Evolutionary conservation across 192 early-diverging fungal genomes (phyloP).

Genomic region (Haplosporangium gracile): DNA sequence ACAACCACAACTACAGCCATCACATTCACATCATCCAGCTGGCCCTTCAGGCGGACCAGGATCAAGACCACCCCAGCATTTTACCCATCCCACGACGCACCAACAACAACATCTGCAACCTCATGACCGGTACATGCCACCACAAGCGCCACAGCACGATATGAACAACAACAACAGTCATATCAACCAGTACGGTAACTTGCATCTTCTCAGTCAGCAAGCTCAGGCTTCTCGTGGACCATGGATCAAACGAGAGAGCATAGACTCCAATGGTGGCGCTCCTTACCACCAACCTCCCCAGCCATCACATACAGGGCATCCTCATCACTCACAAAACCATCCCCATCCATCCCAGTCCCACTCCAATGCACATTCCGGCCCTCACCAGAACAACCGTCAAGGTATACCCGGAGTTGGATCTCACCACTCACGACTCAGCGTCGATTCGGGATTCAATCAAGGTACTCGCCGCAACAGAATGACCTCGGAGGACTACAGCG

Average conservation of each 20-base stretch:
- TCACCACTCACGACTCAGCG: constrained; percentile 26
- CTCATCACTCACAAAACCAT: constrained; percentile 2
- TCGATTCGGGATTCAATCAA: constrained; percentile 33
- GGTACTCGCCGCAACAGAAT: constrained; percentile 25
- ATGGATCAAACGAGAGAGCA: constrained; percentile 43
- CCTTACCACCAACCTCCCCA: constrained; percentile 15
- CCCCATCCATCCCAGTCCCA: constrained; percentile 11
- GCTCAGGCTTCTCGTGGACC: constrained; percentile 37
- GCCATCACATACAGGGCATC: background rate
- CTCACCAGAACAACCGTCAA: constrained; percentile 14
- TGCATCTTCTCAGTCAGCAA: constrained; percentile 44
- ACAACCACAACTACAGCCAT: constrained; percentile 9
- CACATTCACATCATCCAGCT: background rate
- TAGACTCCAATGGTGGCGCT: constrained; percentile 27
- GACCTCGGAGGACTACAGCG: constrained; percentile 30
- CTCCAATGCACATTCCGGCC: constrained; percentile 5
- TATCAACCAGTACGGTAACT: constrained; percentile 33
- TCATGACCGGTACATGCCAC: constrained; percentile 25
- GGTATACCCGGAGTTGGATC: constrained; percentile 41
- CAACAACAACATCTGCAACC: background rate
- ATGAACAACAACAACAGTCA: constrained; percentile 6
- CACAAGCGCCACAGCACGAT: constrained; percentile 22
- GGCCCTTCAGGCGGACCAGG: constrained; percentile 15
- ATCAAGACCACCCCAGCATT: constrained; percentile 10
- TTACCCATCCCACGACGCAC: constrained; percentile 5